Base-by-base conservation (phyloP, 768 basidiomycete genomes). In the Tephrocybe sp. region DNA sequence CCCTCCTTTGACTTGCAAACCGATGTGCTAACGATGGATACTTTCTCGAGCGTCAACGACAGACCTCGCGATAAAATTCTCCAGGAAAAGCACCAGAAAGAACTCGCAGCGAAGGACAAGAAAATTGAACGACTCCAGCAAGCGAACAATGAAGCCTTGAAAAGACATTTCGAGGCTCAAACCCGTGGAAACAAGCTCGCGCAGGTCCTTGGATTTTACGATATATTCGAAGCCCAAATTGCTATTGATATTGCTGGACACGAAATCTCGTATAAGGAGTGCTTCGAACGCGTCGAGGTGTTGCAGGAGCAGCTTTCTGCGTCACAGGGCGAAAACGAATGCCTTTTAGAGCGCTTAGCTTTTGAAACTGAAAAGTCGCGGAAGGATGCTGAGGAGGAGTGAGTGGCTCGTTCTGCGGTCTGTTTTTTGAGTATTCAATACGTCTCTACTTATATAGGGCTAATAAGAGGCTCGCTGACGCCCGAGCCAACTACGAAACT, bases 141-240 rank as follows among this genome's bases (percentile, higher is more conserved):
- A 36, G 56, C 66, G 7, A 70, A 70, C 41, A 66, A 74, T 39
- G 66, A 70, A 26, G 64, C 64, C 4, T 57, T 67, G 30, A 72
- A 71, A 46, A 64, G 74, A 43, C 54, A 74, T 7, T 76, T 70
- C 43, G 72, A 74, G 9, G 62, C 62, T 0, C 52, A 65, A 9
- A 65, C 74, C 11, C 66, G 73, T 1, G 69, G 65, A 0, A 59
- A 70, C 13, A 63, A 67, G 14, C 65, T 80, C 2, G 78, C 75
- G 0, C 55, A 61, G 6, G 62, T 62, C 1, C 67, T 83, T 39
- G 81, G 79, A 0, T 81, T 77, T 53, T 54, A 61, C 2, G 66
- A 72, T 42, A 57, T 77, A 2, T 65, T 63, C 9, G 77, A 79
- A 26, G 75, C 77, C 0, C 72, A 78, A 48, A 61, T 68, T 6